Evolutionary conservation across 2,329 filamentous ascomycete genomes (phyloP), one percentile per base, ranked within the genome.

Genomic region (Bipolaris cookei): DNA sequence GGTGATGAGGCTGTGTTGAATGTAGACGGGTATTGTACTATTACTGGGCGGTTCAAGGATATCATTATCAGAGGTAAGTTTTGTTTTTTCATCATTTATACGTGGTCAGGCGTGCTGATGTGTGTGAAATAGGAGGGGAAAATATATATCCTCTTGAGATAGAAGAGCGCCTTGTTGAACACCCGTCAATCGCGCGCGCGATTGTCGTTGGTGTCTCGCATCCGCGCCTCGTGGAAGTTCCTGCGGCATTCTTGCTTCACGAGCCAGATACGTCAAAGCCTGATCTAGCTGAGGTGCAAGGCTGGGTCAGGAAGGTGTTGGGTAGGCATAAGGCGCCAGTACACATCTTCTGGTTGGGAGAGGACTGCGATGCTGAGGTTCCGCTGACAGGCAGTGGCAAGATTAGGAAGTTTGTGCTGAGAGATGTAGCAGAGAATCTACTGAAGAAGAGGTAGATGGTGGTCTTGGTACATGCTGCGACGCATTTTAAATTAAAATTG

Each of bases 31-130:
- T 90, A 90, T 69, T 91, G 88, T 44, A 73, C 80, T 6, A 91
- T 92, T 64, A 92, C 89, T 0, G 89, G 90, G 0, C 81, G 89
- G 18, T 90, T 91, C 77, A 92, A 92, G 77, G 90, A 92, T 57
- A 91, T 92, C 34, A 91, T 92, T 56, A 92, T 92, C 58, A 81
- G 89, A 66, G 89, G 87, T 75, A 64, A 35, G 72, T 63, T 42
- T 28, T 10, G n/a, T 25, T 18, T 34, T n/a, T 20, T 35, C 16
- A 3, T 50, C 11, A 1, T 13, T 34, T 6, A 0, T 1, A 14
- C 13, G 3, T 4, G 10, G 3, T 7, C 16, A 10, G 11, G 14
- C 2, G 2, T 34, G 14, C 50, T 52, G 10, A 52, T 11, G n/a
- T 5, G n/a, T 3, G 6, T 8, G 2, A 18, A 11, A 3, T 35